These are phyloP conservation scores for Elsinoe arachidis DNA, from an alignment of 2,329 filamentous ascomycete species.

Conservation along the genomic window DNA sequence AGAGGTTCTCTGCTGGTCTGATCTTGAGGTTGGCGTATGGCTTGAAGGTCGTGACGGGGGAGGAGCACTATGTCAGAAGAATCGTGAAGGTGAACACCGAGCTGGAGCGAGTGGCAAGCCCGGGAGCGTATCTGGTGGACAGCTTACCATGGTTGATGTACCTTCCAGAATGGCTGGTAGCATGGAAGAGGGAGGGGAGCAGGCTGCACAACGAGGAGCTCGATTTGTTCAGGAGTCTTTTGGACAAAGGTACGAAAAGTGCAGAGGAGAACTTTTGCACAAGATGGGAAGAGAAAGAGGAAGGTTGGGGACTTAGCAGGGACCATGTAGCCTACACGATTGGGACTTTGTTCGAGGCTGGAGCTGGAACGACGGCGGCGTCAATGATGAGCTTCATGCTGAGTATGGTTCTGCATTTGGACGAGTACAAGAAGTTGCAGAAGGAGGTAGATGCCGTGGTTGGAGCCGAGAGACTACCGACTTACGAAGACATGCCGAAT, in stretches of 20 bases:
- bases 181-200: conserved; percentile 26
- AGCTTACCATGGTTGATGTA: conserved; percentile 25
- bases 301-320: conserved; percentile 21
- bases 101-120: conserved; percentile 30
- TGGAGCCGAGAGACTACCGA: conserved; percentile 26
- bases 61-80: conserved; percentile 25
- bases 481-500: conserved; percentile 29
- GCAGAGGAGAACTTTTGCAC: conserved; percentile 19
- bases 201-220: conserved; percentile 23
- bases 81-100: conserved; percentile 29
- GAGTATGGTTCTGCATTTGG: conserved; percentile 22
- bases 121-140: conserved; percentile 31
- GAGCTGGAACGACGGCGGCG: conserved; percentile 25
- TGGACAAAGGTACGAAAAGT: conserved; percentile 26
- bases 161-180: conserved; percentile 24
- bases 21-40: conserved; percentile 36
- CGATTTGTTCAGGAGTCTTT: conserved; percentile 23
- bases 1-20: conserved; percentile 34
- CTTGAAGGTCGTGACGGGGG: conserved; percentile 23
- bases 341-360: conserved; percentile 28
- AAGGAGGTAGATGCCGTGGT: conserved; percentile 32
- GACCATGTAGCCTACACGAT: conserved; percentile 22
- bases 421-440: conserved; percentile 21
- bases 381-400: conserved; percentile 26
- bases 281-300: conserved; percentile 19